Base-by-base conservation (phyloP, 2,329 filamentous ascomycete genomes). In the Talaromyces sp. region DNA sequence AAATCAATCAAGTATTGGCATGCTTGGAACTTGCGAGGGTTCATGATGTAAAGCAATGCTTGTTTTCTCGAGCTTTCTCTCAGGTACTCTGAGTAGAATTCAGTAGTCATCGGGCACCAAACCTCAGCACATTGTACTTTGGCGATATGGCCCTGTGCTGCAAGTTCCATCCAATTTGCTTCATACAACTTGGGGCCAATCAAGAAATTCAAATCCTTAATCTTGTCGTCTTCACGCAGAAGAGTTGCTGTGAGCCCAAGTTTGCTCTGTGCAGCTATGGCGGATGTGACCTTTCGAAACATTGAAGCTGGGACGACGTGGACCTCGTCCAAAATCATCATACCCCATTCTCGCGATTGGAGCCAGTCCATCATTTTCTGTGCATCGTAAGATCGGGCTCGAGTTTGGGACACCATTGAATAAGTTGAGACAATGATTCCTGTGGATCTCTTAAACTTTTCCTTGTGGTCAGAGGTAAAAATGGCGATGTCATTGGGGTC, bases 1-100 rank as follows among this genome's bases (percentile, higher is more conserved):
- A 96, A 97, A 71, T 97, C 90, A 69, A 99, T 97, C n/a, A 99
- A 81, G 68, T 94, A 97, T 70, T 99, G 93, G 65, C 91, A 96
- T 0, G 93, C 92, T 73, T 97, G 94, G 70, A 97, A 96, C 73
- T 99, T 99, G 61, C 88, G 83, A 1, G 94, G 94, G 66, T 99
- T 99, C 92, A 99, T 97, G 61, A 95, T 95, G 65, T 94, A 97
- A 2, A 97, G 83, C 6, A 90, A 72, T 8, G 82, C 81, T 30
- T 83, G 80, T 70, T 88, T 88, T 56, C 86, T 80, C 14, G 84
- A 85, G 11, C 85, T 86, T 56, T 85, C 84, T 49, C 84, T 80
- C 54, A 97, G 83, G 74, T 97, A 99, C 70, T 97, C 91, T 16
- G 91, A 88, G 72, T 97, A 97, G 70, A 99, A 99, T 64, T 99